Base-by-base conservation (phyloP, 164 flowering plant genomes). In the Cinnamomum chago region DNA sequence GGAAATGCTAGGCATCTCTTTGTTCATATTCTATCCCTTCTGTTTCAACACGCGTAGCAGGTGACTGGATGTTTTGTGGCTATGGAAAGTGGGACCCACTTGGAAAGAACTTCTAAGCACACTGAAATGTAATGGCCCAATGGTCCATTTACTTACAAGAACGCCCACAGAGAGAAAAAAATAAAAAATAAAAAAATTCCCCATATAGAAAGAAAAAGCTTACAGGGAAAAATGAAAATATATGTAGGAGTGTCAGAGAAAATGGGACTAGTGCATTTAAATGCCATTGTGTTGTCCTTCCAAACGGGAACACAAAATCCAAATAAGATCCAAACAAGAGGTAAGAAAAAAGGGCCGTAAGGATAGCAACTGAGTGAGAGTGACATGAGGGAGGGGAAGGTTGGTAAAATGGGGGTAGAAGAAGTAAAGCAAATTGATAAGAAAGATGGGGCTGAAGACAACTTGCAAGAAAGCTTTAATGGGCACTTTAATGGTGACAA, bases 221-320 rank as follows among this genome's bases (percentile, higher is more conserved):
- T 50, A 70, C 60, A 55, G 13, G 1, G 11, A 6, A 40, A 40
- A 40, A 40, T 1, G 47, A 40, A 40, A 40, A 40, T 40, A 40
- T 40, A 40, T 40, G 47, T 40, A 55, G 7, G 12, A 55, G 3
- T 55, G 60, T 55, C 20, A 20, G 60, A 55, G 47, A 30, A 30
- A 5, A 67, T 67, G 69, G 69, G n/a, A 27, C 47, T 67, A 18
- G 9, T 65, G 70, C 50, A 73, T 40, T 66, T 66, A 25, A 66
- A 51, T 66, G n/a, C 68, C 22, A 3, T 64, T 17, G 52, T 17
- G 62, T 30, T 50, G 70, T 65, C 50, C 9, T 51, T 65, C 70
- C 76, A 51, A 24, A 47, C 71, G 77, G 77, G 47, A 75, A 71
- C 72, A 68, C 75, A 60, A 51, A 75, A 75, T 75, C 77, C 74